Conservation (phyloP, 768 basidiomycete species). For the Phaffia australis region DNA sequence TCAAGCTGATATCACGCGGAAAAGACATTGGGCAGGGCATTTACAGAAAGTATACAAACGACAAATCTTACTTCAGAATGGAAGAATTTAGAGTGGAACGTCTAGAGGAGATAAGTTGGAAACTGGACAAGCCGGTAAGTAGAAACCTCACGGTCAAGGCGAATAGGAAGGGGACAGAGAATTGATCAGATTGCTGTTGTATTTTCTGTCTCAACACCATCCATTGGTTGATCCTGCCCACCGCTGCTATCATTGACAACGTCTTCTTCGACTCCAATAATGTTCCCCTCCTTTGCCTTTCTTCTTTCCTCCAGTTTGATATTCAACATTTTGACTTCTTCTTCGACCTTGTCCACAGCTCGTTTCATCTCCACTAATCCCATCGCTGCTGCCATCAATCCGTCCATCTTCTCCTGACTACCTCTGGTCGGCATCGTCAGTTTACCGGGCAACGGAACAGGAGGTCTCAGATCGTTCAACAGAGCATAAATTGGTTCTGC, state of each 20-base stretch:
- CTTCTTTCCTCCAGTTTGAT: conserved; percentile 36
- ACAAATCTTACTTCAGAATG: too few species aligned
- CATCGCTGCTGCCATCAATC: conserved; percentile 58
- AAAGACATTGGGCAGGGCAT: too few species aligned
- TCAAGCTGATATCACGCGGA: too few species aligned
- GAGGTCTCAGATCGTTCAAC: conserved; percentile 57
- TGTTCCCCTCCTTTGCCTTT: not conserved
- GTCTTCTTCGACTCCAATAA: not conserved
- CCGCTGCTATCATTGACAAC: not conserved
- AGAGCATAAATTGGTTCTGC: conserved; percentile 66
- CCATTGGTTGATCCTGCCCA: too few species aligned
- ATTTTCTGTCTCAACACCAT: too few species aligned
- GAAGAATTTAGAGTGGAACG: too few species aligned
- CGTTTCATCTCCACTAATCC: conserved; percentile 77
- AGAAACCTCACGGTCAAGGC: too few species aligned
- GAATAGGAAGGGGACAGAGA: too few species aligned
- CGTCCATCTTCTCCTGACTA: conserved; percentile 63
- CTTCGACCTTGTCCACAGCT: conserved; percentile 69
- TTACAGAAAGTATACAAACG: too few species aligned
- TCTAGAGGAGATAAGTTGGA: too few species aligned
- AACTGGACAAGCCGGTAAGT: too few species aligned
- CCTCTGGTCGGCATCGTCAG: conserved; percentile 90
- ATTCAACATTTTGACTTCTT: conserved; percentile 65
- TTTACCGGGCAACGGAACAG: conserved; percentile 49
- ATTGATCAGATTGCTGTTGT: too few species aligned